Evolutionary conservation across 257 asterid species (phyloP), one percentile per base, ranked within the genome.

Genomic region (Parsonsia alboflavescens): DNA sequence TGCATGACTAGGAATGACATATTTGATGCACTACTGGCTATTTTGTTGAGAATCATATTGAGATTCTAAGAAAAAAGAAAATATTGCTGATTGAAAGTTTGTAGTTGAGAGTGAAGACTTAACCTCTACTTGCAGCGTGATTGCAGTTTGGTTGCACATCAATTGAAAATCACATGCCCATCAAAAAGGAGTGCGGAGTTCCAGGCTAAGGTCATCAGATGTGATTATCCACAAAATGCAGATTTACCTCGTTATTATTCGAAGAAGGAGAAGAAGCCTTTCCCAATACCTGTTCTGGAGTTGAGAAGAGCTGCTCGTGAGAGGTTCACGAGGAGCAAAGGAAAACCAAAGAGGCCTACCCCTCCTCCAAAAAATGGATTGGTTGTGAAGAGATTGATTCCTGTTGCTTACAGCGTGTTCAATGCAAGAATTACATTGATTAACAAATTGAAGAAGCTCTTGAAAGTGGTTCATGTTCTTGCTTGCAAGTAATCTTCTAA

Each of bases 361-460:
- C 96, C 96, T 44, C 98, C 99, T 78, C 98, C 99, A 9, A 92
- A 87, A 81, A 80, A 85, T 64, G 98, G 99, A 41, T 82, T 95
- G 83, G 88, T 92, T 77, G 91, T 95, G 71, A 78, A 80, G 79
- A 81, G 86, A 57, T 88, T 95, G 33, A 74, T 90, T 85, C 97
- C 96, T 69, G 59, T 84, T 33, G 98, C 98, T 22, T 92, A 95
- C 81, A 83, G 80, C 22, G 94, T 95, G 79, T 80, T 81, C 62
- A 90, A 95, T 74, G 86, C 97, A 7, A 88, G 97, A 78, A 87
- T 82, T 73, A 82, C 80, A 58, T 77, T 95, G 82, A 86, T 92
- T 72, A 95, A 90, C 87, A 89, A 92, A 84, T 91, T 95, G 77
- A 95, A 84, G 91, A 88, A 71, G 90, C 98, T 95, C 77, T 59